A percentile compares a stretch with the other conserved stretches of the same genome.
Conservation (phyloP, 345 rosid genomes). For the Pistacia atlantica region DNA sequence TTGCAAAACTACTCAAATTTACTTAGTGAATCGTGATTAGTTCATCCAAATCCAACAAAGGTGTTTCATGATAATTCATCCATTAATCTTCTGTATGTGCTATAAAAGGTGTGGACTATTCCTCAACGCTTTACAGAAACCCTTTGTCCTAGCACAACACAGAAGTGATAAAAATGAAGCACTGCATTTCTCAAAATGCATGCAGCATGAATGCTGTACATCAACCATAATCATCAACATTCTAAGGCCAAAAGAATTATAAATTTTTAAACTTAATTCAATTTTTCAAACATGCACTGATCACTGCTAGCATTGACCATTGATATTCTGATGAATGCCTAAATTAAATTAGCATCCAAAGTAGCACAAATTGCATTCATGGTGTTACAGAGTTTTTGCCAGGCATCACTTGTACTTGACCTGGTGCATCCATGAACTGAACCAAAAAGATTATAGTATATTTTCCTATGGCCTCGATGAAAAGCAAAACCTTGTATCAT, state of each 20-base stretch:
- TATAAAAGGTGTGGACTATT: neutral
- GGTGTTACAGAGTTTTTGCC: neutral
- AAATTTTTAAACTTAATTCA: no score
- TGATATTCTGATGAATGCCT: neutral
- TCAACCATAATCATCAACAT: neutral
- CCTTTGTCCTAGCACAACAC: neutral
- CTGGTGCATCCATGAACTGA: no score
- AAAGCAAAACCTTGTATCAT: slow-evolving; percentile 1
- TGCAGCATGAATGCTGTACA: neutral
- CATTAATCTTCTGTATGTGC: neutral
- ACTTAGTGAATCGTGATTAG: no score
- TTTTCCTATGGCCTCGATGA: neutral
- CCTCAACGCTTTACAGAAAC: neutral
- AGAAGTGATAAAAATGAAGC: neutral
- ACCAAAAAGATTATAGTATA: no score
- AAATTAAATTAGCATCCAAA: neutral
- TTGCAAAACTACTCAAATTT: no score
- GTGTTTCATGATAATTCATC: neutral
- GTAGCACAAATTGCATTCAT: neutral
- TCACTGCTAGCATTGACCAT: neutral
- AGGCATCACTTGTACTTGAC: neutral
- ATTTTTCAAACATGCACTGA: no score
- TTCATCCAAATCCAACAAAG: no score
- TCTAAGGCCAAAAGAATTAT: neutral
- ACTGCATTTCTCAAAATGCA: neutral